Base-by-base conservation (phyloP, 1,284 basidiomycete genomes). In the Cryptococcus jaspeensis region DNA sequence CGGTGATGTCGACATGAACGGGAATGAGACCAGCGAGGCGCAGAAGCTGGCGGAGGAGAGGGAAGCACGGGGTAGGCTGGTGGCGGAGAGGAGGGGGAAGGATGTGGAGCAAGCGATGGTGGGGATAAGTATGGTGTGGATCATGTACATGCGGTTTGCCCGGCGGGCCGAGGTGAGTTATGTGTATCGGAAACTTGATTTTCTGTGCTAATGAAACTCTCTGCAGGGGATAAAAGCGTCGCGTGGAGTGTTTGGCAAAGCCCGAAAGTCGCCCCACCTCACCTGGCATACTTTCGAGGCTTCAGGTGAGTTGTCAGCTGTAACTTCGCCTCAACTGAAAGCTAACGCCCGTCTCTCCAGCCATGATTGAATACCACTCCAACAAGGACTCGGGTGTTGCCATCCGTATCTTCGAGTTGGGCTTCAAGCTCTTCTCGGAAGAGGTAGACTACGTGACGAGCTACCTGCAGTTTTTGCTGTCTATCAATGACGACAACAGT, bases 231-330 rank as follows among this genome's bases (percentile, higher is more conserved):
- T 88, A 71, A 89, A 89, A 74, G 82, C 87, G 3, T 88, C 89
- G 20, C 81, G 96, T 51, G 80, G 82, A 1, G 80, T 94, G 2
- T 99, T 99, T 71, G 84, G 83, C 32, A 88, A 87, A 72, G 92
- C 93, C 13, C 84, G 94, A 60, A 90, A 87, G 72, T 91, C 93
- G 65, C 83, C 85, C 20, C 88, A 87, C 82, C 84, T 86, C 20
- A 86, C 90, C 12, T 98, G 95, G 93, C 89, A 94, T 70, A 87
- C 93, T 0, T 96, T 89, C 70, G 94, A 99, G 76, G 90, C 92
- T 41, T 87, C 89, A 52, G 91, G 90, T 91, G 65, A 47, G 86
- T 51, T 23, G 52, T 52, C 52, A 32, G 28, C 4, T 32, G 5
- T 9, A 5, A 32, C 28, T 4, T 4, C 18, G 9, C 23, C 7